Conservation (phyloP, 2,329 filamentous ascomycete species). For the Fusarium sacchari region DNA sequence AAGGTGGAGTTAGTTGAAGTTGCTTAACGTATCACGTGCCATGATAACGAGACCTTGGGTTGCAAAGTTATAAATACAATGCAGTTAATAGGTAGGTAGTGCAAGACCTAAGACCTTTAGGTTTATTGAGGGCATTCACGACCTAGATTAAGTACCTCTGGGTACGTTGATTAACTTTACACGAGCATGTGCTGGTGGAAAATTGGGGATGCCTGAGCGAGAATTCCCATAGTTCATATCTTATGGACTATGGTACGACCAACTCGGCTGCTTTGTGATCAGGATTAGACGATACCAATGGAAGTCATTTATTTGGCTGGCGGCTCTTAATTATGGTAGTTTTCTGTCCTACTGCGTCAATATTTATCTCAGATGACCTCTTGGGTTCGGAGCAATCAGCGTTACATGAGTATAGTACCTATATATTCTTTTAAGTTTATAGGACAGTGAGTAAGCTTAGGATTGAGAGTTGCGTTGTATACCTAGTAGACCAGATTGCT, state of each 20-base stretch:
- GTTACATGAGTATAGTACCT: not conserved
- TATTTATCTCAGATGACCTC: not conserved
- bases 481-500: no score
- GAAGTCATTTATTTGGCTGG: not conserved
- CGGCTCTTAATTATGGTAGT: not conserved
- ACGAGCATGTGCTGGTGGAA: not conserved
- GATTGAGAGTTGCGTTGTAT: no score
- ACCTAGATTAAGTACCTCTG: not conserved
- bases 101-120: not conserved
- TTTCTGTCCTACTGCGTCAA: not conserved
- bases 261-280: not conserved
- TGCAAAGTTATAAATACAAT: not conserved
- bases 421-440: not conserved
- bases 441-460: no score
- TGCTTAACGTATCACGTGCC: conserved; percentile 27
- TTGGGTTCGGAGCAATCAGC: not conserved
- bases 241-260: not conserved
- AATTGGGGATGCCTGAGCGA: not conserved
- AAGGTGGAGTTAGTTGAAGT: conserved; percentile 24
- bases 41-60: not conserved
- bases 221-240: not conserved
- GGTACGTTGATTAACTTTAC: not conserved
- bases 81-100: not conserved
- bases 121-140: not conserved
- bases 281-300: not conserved